Percentiles rank a stretch among this genome's conserved stretches.
These are phyloP conservation scores for Sclerotinia spermophila DNA, from an alignment of 2,329 filamentous ascomycete genomes.

Conservation along the genomic window DNA sequence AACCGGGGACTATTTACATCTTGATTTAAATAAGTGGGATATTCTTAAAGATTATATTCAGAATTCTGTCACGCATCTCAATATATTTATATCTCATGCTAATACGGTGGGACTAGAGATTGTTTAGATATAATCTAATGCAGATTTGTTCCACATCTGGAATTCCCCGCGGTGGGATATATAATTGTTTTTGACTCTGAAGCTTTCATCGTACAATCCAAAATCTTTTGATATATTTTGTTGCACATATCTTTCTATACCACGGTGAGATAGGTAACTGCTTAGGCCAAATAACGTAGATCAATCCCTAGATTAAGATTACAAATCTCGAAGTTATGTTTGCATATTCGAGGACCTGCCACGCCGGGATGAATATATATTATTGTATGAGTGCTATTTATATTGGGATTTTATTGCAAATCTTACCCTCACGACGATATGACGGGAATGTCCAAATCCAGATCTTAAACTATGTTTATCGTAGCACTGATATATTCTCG, in stretches of 20 bases:
- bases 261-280: no score
- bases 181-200: no score
- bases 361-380: background rate
- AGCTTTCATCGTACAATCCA: no score
- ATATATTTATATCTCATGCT: background rate
- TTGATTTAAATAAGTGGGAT: background rate
- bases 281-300: no score
- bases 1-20: background rate
- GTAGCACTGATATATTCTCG: background rate
- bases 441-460: background rate
- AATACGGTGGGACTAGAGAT: background rate
- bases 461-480: background rate
- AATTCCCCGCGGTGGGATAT: background rate
- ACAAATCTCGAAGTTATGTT: no score
- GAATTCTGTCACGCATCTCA: background rate
- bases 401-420: background rate
- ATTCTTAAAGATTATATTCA: background rate
- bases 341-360: background rate
- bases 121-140: background rate
- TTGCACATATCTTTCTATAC: no score
- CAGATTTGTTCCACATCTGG: background rate
- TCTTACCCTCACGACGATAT: background rate
- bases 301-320: no score
- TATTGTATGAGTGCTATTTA: background rate
- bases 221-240: no score